phyloP scores from a whole-genome alignment of 2,329 filamentous ascomycete genomes.

The Pyricularia sp. region DNA sequence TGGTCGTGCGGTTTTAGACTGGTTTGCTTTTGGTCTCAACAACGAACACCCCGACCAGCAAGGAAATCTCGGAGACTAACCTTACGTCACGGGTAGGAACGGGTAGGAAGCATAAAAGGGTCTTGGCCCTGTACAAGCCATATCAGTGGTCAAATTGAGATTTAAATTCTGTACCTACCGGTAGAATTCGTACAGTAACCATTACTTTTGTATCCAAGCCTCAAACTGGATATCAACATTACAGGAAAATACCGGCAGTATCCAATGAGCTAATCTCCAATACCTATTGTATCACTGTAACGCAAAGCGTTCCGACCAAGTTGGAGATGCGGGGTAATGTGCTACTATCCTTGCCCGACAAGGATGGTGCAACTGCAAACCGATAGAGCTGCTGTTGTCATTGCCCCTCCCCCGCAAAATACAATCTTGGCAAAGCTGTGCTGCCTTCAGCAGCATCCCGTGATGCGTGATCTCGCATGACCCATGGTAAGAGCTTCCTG shows the following conservation, averaged over 20 bases:
- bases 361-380: background rate
- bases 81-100: background rate
- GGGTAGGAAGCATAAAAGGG: background rate
- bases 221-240: too few species aligned
- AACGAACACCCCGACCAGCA: background rate
- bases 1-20: background rate
- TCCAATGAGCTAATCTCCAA: too few species aligned
- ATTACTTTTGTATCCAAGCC: too few species aligned
- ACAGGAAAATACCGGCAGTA: too few species aligned
- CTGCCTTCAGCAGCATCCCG: too few species aligned
- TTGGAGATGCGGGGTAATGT: background rate
- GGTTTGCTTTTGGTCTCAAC: conserved; percentile 1
- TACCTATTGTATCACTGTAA: background rate
- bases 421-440: background rate
- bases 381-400: background rate
- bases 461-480: too few species aligned
- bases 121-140: background rate
- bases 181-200: too few species aligned
- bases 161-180: too few species aligned
- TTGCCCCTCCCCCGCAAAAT: background rate
- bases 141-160: background rate
- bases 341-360: background rate
- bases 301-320: background rate
- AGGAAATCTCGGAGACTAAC: background rate
- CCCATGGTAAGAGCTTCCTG: too few species aligned